Percentiles rank a stretch among this genome's conserved stretches.
Evolutionary conservation across 73 alveolate species (phyloP).

Genomic region (Symbiodinium pilosum): DNA sequence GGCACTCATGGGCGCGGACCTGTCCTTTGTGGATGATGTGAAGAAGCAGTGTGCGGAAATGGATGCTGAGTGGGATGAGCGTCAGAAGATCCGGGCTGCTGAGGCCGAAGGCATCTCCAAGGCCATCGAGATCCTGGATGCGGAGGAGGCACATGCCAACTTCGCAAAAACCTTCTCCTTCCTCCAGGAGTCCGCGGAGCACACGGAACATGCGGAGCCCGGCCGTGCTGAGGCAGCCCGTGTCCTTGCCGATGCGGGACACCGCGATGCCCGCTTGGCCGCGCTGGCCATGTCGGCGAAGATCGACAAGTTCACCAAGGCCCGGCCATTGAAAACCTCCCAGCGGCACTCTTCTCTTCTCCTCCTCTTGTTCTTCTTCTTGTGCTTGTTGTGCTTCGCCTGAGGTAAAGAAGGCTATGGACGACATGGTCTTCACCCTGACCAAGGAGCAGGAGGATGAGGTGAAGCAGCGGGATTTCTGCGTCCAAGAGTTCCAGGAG

Average conservation of each 20-base stretch:
- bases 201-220: background rate
- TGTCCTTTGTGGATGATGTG: constrained; percentile 56
- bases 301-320: constrained; percentile 92
- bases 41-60: constrained; percentile 75
- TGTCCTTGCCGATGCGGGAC: background rate
- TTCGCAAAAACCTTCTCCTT: constrained; percentile 82
- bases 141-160: constrained; percentile 81
- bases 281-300: constrained; percentile 87
- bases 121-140: constrained; percentile 86
- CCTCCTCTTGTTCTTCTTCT: too few relatives aligned
- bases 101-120: constrained; percentile 76
- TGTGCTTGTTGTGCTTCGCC: background rate
- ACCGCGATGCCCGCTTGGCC: constrained; percentile 56
- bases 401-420: constrained; percentile 45
- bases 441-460: constrained; percentile 89
- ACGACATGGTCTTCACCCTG: constrained; percentile 90
- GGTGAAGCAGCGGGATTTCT: constrained; percentile 90
- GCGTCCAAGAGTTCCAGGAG: constrained; percentile 61
- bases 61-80: constrained; percentile 90
- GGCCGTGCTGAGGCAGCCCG: background rate
- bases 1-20: constrained; percentile 26
- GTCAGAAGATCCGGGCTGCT: constrained; percentile 87
- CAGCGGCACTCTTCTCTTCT: too few relatives aligned
- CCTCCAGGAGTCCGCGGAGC: constrained; percentile 47
- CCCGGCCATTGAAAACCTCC: too few relatives aligned